Evolutionary conservation across 192 early-diverging fungal species (phyloP).

Genomic region (Coemansia sp.): DNA sequence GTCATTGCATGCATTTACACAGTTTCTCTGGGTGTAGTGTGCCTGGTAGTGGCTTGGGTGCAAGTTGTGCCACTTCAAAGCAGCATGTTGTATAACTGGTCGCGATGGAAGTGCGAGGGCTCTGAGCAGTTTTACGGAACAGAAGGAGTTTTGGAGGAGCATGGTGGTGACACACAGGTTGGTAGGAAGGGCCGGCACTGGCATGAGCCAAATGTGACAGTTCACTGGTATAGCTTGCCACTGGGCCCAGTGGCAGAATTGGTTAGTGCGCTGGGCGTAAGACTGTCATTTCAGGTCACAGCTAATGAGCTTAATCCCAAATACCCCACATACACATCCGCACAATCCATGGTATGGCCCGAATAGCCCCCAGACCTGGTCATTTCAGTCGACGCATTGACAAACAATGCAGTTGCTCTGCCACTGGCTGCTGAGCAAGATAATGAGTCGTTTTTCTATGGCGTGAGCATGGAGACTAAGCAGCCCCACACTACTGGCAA

Average conservation of each 20-base stretch:
- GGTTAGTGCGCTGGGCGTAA: background rate
- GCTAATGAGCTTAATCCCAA: constrained; percentile 7
- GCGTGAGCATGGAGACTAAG: constrained; percentile 13
- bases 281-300: constrained; percentile 12
- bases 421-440: background rate
- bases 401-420: background rate
- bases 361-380: constrained; percentile 10
- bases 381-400: background rate
- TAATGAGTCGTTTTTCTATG: constrained; percentile 44
- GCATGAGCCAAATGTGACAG: background rate
- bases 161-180: background rate
- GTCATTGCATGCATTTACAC: constrained; percentile 53
- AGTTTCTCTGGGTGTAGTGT: constrained; percentile 54
- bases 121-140: constrained; percentile 14
- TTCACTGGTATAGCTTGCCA: background rate
- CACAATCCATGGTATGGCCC: constrained; percentile 30
- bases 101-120: constrained; percentile 33
- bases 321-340: constrained; percentile 11
- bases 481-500: constrained; percentile 31
- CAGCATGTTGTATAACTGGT: constrained; percentile 47
- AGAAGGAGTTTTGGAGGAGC: background rate
- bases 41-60: constrained; percentile 56
- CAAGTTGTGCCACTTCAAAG: constrained; percentile 41
- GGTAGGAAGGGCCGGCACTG: background rate
- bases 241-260: background rate